phyloP scores from a whole-genome alignment of 176 grass and related monocot species.

The bread wheat (Triticum aestivum) region DNA sequence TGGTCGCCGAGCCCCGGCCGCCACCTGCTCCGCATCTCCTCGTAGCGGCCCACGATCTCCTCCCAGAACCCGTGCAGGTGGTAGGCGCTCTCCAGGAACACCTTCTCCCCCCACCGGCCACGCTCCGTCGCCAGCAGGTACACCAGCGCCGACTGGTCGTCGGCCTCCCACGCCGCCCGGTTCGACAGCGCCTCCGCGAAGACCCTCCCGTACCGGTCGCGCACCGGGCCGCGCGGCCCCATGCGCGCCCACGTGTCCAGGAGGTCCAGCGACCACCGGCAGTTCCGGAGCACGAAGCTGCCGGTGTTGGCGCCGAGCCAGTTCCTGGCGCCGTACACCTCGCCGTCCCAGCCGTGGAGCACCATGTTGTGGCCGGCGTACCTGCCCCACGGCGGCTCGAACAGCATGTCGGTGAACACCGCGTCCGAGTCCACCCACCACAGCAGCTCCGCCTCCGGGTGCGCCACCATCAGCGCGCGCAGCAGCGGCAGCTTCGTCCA shows the following conservation, averaged over 20 bases:
- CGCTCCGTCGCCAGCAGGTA: slow-evolving; percentile 75
- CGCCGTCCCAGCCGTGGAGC: slow-evolving; percentile 61
- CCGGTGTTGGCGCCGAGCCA: slow-evolving; percentile 86
- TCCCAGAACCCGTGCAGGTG: slow-evolving; percentile 77
- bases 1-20: slow-evolving; percentile 56
- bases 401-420: slow-evolving; percentile 93
- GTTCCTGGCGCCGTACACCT: slow-evolving; percentile 54
- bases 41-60: slow-evolving; percentile 62
- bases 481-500: slow-evolving; percentile 90
- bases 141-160: slow-evolving; percentile 93
- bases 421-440: slow-evolving; percentile 98
- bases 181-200: slow-evolving; percentile 51
- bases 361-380: slow-evolving; percentile 76
- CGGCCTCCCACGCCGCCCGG: slow-evolving; percentile 69
- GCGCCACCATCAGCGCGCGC: slow-evolving; percentile 75
- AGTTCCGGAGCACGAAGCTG: slow-evolving; percentile 87
- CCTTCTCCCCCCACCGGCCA: slow-evolving; percentile 48
- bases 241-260: slow-evolving; percentile 76
- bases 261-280: slow-evolving; percentile 85
- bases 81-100: slow-evolving; percentile 71
- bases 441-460: slow-evolving; percentile 82
- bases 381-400: slow-evolving; percentile 65
- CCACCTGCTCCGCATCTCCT: slow-evolving; percentile 57
- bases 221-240: slow-evolving; percentile 71
- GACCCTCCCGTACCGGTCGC: slow-evolving; percentile 48